phyloP scores from a whole-genome alignment of 2,329 filamentous ascomycete genomes.

The Trichophaea hybrida region DNA sequence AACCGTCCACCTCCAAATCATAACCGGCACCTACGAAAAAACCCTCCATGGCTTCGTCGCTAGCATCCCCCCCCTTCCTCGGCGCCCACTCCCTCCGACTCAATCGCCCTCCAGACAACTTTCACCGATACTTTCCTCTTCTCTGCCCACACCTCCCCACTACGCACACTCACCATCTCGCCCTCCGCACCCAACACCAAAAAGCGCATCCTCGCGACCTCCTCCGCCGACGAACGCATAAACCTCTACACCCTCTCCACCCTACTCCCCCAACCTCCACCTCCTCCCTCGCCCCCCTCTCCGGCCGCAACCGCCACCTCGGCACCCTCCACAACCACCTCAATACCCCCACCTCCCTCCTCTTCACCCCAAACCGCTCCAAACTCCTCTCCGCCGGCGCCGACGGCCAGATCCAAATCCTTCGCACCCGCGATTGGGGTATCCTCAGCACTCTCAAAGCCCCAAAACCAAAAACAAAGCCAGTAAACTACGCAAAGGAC shows the following conservation, averaged over 20 bases:
- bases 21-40: conserved; percentile 87
- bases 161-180: conserved; percentile 78
- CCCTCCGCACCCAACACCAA: conserved; percentile 41
- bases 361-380: conserved; percentile 69
- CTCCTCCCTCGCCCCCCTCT: conserved; percentile 7
- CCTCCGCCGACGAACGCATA: conserved; percentile 83
- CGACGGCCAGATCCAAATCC: conserved; percentile 81
- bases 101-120: conserved; percentile 27
- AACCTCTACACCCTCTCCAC: conserved; percentile 84
- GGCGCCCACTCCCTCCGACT: conserved; percentile 27
- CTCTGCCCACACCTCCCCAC: conserved; percentile 78
- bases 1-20: conserved; percentile 51
- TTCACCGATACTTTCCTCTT: conserved; percentile 94
- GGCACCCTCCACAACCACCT: conserved; percentile 78
- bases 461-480: conserved; percentile 63
- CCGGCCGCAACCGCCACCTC: conserved; percentile 56
- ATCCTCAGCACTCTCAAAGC: conserved; percentile 77
- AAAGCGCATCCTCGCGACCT: conserved; percentile 80
- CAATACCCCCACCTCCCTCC: conserved; percentile 55
- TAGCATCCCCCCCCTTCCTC: conserved; percentile 36
- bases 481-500: conserved; percentile 18
- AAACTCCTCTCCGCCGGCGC: conserved; percentile 82
- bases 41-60: conserved; percentile 81
- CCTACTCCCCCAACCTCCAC: conserved; percentile 3
- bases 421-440: conserved; percentile 77